phyloP scores from a whole-genome alignment of 352 stramenopile genomes.

The Phytopythium aichiense region DNA sequence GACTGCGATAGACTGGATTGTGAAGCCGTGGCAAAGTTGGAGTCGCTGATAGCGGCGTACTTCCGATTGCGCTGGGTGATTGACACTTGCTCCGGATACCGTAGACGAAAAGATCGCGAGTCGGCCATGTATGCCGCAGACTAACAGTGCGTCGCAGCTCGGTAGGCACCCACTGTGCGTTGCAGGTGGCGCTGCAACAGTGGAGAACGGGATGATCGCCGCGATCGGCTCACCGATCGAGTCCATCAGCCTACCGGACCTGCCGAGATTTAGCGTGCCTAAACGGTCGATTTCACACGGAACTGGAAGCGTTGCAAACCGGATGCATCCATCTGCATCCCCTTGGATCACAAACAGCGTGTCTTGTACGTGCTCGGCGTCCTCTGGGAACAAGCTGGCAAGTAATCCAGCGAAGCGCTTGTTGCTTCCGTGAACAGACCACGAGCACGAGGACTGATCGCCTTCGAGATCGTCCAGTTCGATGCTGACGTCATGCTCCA shows the following conservation, averaged over 20 bases:
- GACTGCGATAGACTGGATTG: slow-evolving; percentile 26
- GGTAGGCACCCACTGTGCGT: background rate
- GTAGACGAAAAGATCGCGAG: slow-evolving; percentile 1
- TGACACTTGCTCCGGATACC: background rate
- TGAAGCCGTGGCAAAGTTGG: background rate
- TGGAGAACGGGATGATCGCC: slow-evolving; percentile 25
- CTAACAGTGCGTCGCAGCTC: slow-evolving; percentile 17
- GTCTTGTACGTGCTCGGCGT: slow-evolving; percentile 2
- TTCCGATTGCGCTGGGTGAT: background rate
- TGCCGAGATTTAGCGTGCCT: slow-evolving; percentile 9
- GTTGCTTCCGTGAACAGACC: slow-evolving; percentile 18
- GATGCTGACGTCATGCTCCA: background rate
- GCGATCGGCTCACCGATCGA: slow-evolving; percentile 28
- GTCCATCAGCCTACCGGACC: slow-evolving; percentile 13
- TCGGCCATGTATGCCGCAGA: slow-evolving; percentile 17
- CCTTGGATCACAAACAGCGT: slow-evolving; percentile 45
- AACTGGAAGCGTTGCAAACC: slow-evolving; percentile 24
- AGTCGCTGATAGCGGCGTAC: background rate
- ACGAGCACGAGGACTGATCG: slow-evolving; percentile 50
- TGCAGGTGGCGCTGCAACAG: background rate
- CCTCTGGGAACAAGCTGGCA: slow-evolving; percentile 20
- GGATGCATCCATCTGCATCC: slow-evolving; percentile 46
- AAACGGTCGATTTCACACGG: background rate
- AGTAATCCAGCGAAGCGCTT: slow-evolving; percentile 14
- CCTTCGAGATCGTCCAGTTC: slow-evolving; percentile 61